Base-by-base conservation (phyloP, 768 basidiomycete species). In the Sarcodon aspratus region DNA sequence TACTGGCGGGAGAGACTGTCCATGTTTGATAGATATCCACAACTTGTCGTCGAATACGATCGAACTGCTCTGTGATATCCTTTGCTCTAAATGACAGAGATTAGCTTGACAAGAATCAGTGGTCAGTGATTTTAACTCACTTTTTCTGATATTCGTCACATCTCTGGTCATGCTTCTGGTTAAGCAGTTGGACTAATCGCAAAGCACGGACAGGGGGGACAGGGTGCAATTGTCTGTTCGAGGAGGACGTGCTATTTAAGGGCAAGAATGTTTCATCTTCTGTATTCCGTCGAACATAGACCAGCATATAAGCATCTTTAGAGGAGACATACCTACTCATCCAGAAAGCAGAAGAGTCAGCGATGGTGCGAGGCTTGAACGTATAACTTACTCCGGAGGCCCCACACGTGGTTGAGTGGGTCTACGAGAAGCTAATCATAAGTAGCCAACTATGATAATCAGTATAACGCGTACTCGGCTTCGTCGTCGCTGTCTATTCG, bases 261-360 rank as follows among this genome's bases (percentile, higher is more conserved):
- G 47, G 43, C 45, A 55, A 47, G 12, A 42, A n/a, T 13, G 10
- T 18, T 13, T 21, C 15, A 9, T 15, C 49, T 31, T 64, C 57
- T 54, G 69, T 72, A 51, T 35, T 0, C 45, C 53, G 40, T 9
- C 79, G 76, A 35, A 78, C 75, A 63, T 97, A 98, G 48, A 98
- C 82, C 33, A 97, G 74, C 92, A 97, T 95, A 65, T 98, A 96
- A 6, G 90, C 91, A 56, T 96, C 91, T 64, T 77, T 85, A 1
- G 91, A 92, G 2, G 76, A 70, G 54, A 85, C 72, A 36, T 71
- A 68, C 49, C 56, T 52, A 32, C 35, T 27, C 21, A 27, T 27
- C 21, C 21, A 27, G 21, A 27, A 27, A 27, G 21, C 21, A 27
- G 21, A 27, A 27, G 21, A 27, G 21, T 27, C 21, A 27, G 21